phyloP scores from a whole-genome alignment of 345 rosid species.

The Lenwebbia sp. region DNA sequence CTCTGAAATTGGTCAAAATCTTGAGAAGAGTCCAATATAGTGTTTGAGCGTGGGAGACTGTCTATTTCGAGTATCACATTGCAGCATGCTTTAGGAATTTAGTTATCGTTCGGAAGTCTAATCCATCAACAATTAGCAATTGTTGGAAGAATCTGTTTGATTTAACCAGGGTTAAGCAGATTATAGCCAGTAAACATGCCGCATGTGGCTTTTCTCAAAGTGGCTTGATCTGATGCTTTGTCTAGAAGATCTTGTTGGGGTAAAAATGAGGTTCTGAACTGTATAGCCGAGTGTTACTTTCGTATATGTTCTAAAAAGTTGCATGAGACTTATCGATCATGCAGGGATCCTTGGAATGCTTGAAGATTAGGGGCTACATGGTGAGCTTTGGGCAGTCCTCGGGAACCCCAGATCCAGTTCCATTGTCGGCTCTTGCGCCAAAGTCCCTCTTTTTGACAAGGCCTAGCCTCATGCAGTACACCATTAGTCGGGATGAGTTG shows the following conservation, averaged over 20 bases:
- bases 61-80: neutral
- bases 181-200: neutral
- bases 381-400: slow-evolving; percentile 91
- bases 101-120: neutral
- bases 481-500: slow-evolving; percentile 55
- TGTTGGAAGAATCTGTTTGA: neutral
- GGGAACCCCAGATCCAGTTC: slow-evolving; percentile 64
- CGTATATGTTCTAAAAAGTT: neutral
- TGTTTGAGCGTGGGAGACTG: neutral
- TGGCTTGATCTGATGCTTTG: neutral
- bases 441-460: slow-evolving; percentile 78
- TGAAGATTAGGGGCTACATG: slow-evolving; percentile 70
- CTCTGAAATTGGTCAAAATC: neutral
- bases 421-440: slow-evolving; percentile 57
- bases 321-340: neutral
- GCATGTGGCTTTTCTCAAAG: neutral
- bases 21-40: neutral
- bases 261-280: neutral
- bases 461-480: slow-evolving; percentile 71
- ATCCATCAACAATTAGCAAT: neutral
- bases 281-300: neutral
- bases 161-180: neutral
- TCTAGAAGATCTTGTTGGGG: neutral
- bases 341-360: slow-evolving; percentile 80
- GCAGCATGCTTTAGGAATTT: neutral